Evolutionary conservation across 306 rosid genomes (phyloP).

Genomic region (Cercis canadensis): DNA sequence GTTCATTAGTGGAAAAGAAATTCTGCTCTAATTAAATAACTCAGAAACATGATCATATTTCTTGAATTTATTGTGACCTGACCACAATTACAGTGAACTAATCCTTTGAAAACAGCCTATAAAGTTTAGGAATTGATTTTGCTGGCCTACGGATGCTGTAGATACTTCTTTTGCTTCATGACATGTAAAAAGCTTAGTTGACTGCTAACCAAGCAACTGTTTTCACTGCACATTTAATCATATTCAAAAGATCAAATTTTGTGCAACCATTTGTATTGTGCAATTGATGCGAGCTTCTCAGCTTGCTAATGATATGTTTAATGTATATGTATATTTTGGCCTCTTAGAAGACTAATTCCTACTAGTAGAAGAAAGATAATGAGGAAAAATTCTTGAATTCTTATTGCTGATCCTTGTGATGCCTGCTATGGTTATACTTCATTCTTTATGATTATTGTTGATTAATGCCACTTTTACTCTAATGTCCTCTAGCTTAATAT

Average conservation of each 20-base stretch:
- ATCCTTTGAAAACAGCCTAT: conserved; percentile 27
- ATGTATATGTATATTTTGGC: conserved; percentile 17
- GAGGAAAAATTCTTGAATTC: conserved; percentile 10
- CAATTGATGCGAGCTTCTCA: conserved; percentile 9
- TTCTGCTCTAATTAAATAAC: conserved; percentile 1
- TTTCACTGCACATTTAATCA: background rate
- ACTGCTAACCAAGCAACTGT: conserved; percentile 23
- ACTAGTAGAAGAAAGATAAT: conserved; percentile 3
- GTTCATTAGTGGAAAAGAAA: conserved; percentile 20
- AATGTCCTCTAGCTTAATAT: conserved; percentile 20
- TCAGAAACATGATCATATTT: conserved; percentile 14
- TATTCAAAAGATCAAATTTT: background rate
- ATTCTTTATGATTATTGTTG: conserved; percentile 17
- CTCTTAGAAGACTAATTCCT: conserved; percentile 3
- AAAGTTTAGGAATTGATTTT: conserved; percentile 13
- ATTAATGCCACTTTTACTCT: conserved; percentile 15
- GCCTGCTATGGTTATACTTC: conserved; percentile 11
- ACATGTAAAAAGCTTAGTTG: conserved; percentile 7
- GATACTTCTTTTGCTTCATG: conserved; percentile 20
- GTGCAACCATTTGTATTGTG: conserved; percentile 5
- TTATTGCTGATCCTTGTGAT: conserved; percentile 25
- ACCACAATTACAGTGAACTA: background rate
- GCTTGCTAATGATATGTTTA: conserved; percentile 23
- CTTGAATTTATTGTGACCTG: conserved; percentile 8
- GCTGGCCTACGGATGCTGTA: too few relatives aligned